Conservation (phyloP, 371 early-diverging fungal genomes). For the Rhizopus arrhizus region DNA sequence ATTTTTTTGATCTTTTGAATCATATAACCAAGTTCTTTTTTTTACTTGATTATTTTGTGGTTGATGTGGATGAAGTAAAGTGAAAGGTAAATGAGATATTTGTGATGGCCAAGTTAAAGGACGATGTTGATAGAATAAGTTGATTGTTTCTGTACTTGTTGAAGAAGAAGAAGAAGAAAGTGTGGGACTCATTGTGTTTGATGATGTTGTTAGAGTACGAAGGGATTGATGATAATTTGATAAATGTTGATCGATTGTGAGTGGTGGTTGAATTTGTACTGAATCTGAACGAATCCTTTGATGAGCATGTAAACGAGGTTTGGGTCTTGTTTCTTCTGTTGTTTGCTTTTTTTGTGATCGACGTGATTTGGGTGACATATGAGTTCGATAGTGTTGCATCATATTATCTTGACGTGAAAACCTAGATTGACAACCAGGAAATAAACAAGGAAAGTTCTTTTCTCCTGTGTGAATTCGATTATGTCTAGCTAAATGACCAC, state of each 20-base stretch:
- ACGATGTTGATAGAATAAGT: slow-evolving; percentile 36
- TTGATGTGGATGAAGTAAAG: slow-evolving; percentile 37
- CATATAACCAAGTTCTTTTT: slow-evolving; percentile 12
- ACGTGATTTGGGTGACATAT: slow-evolving; percentile 75
- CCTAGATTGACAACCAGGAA: slow-evolving; percentile 76
- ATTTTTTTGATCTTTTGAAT: slow-evolving; percentile 5
- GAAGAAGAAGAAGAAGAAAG: slow-evolving; percentile 2
- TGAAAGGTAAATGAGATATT: slow-evolving; percentile 24
- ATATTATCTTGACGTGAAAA: slow-evolving; percentile 91
- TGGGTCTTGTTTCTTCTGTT: slow-evolving; percentile 38
- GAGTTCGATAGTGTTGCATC: slow-evolving; percentile 89
- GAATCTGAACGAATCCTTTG: slow-evolving; percentile 49
- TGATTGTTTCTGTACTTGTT: too few species aligned
- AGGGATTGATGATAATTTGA: slow-evolving; percentile 42
- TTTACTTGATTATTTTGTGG: not conserved
- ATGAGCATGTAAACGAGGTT: slow-evolving; percentile 45
- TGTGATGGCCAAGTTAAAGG: slow-evolving; percentile 30
- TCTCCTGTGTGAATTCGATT: slow-evolving; percentile 91
- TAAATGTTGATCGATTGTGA: slow-evolving; percentile 52
- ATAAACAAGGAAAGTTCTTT: slow-evolving; percentile 84
- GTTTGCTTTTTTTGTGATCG: slow-evolving; percentile 47
- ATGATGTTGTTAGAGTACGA: slow-evolving; percentile 13
- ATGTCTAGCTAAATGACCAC: slow-evolving; percentile 88
- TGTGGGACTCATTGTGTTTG: slow-evolving; percentile 16
- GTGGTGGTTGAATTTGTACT: slow-evolving; percentile 41